Evolutionary conservation across 106 monocot genomes (phyloP).

Genomic region (Dactylorhiza incarnata): DNA sequence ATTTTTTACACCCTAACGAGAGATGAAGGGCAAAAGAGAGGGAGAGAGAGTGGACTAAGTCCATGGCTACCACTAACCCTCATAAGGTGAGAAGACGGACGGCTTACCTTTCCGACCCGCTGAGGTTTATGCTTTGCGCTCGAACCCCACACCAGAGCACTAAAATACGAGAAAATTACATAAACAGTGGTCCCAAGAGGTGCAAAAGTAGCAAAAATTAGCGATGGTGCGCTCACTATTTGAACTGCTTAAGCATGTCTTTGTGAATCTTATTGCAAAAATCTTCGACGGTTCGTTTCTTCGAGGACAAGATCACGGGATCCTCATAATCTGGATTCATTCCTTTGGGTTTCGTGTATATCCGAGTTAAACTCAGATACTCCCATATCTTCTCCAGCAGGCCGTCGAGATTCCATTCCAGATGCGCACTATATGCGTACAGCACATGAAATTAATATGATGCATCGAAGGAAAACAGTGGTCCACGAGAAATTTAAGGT

Average conservation of each 20-base stretch:
- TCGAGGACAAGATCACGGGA: slow-evolving; percentile 91
- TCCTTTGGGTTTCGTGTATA: slow-evolving; percentile 97
- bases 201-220: background rate
- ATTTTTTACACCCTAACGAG: no score
- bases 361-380: slow-evolving; percentile 77
- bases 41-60: no score
- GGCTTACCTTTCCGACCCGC: slow-evolving; percentile 82
- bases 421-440: slow-evolving; percentile 50
- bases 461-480: background rate
- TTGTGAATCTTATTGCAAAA: slow-evolving; percentile 91
- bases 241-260: slow-evolving; percentile 97
- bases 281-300: slow-evolving; percentile 70
- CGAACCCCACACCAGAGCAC: slow-evolving; percentile 97
- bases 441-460: background rate
- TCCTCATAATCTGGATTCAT: slow-evolving; percentile 99
- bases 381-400: slow-evolving; percentile 92
- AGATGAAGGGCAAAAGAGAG: no score
- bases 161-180: slow-evolving; percentile 7
- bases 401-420: slow-evolving; percentile 99
- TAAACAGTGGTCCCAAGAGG: background rate
- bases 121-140: slow-evolving; percentile 96
- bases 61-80: no score
- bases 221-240: slow-evolving; percentile 53
- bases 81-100: background rate
- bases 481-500: background rate